phyloP scores from a whole-genome alignment of 176 grass and related monocot genomes.

The Oryza meridionalis region DNA sequence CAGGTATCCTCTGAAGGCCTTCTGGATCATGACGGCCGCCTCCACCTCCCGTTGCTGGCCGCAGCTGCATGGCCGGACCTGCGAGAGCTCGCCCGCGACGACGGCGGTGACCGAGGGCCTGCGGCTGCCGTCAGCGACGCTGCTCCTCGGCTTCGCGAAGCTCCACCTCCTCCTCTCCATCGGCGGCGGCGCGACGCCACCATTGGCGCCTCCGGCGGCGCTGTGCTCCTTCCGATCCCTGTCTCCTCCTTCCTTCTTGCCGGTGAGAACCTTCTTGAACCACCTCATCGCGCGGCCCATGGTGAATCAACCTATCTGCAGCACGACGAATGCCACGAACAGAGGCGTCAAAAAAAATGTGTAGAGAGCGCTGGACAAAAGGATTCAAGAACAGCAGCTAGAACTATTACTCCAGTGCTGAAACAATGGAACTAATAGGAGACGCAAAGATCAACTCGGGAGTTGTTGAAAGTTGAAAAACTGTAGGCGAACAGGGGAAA shows the following conservation, averaged over 20 bases:
- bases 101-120: constrained; percentile 44
- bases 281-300: constrained; percentile 86
- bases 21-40: constrained; percentile 74
- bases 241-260: constrained; percentile 61
- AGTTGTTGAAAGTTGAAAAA: constrained; percentile 2
- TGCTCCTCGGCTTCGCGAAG: constrained; percentile 69
- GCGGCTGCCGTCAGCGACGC: constrained; percentile 34
- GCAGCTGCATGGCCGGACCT: constrained; percentile 38
- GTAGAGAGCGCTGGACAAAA: background rate
- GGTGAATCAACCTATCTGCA: constrained; percentile 1
- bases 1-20: constrained; percentile 78
- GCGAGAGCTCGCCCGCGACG: constrained; percentile 50
- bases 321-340: background rate
- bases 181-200: constrained; percentile 10
- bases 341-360: background rate
- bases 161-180: constrained; percentile 88
- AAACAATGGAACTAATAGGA: constrained; percentile 14
- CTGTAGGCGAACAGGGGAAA: background rate
- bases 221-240: constrained; percentile 25
- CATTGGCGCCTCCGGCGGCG: background rate
- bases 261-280: constrained; percentile 70
- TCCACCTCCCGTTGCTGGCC: constrained; percentile 38
- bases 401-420: background rate
- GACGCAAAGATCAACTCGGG: background rate
- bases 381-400: background rate